phyloP scores from a whole-genome alignment of 441 rosid genomes.

The Gossypium laxum region DNA sequence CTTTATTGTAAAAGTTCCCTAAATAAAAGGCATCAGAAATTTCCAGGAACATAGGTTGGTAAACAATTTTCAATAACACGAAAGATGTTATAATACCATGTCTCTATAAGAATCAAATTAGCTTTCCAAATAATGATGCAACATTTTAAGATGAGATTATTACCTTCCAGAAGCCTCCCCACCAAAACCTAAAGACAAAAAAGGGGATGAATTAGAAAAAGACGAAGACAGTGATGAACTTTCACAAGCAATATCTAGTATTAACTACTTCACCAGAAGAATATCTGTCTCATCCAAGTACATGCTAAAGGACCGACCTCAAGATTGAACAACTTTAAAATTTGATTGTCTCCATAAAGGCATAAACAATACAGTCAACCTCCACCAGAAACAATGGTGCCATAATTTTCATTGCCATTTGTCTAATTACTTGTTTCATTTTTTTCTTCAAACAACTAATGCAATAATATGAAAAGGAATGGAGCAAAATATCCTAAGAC shows the following conservation, averaged over 20 bases:
- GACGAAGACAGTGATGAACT: not conserved
- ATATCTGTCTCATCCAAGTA: not conserved
- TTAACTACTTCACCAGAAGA: not conserved
- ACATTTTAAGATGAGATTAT: slow-evolving; percentile 11
- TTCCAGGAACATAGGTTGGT: not conserved
- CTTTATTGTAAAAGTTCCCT: not conserved
- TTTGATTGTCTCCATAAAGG: not conserved
- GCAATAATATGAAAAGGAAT: slow-evolving; percentile 4
- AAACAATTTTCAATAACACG: slow-evolving; percentile 1
- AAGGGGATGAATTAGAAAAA: slow-evolving; percentile 16
- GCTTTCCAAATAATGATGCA: not conserved
- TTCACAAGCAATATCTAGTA: not conserved
- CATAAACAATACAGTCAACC: not conserved
- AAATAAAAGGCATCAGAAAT: not conserved
- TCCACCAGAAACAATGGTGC: not conserved
- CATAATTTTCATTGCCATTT: not conserved
- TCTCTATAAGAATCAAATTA: not conserved
- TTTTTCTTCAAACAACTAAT: slow-evolving; percentile 4
- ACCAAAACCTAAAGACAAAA: slow-evolving; percentile 71
- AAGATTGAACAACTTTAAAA: not conserved
- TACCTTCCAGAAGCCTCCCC: slow-evolving; percentile 99
- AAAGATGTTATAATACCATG: not conserved
- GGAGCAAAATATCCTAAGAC: slow-evolving; percentile 1
- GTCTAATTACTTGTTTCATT: not conserved
- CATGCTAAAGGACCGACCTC: not conserved